Conservation (phyloP, 2,329 filamentous ascomycete species). For the Verticillium nubilum region DNA sequence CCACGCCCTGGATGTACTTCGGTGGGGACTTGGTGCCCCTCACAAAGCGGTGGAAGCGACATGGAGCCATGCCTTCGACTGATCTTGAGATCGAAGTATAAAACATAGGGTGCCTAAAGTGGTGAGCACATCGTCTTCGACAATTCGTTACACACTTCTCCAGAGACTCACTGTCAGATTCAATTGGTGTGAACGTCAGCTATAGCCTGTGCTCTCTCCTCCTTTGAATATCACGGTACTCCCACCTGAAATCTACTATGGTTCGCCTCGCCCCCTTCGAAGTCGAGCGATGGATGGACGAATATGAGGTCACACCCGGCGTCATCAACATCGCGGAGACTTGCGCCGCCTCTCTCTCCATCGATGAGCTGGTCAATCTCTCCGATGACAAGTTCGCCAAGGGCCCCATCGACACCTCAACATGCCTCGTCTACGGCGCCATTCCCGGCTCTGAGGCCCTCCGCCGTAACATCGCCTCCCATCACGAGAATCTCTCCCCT, state of each 20-base stretch:
- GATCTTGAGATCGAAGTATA: too few species aligned
- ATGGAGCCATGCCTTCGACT: too few species aligned
- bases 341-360: constrained; percentile 68
- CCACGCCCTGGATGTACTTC: too few species aligned
- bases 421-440: constrained; percentile 64
- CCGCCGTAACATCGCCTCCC: constrained; percentile 56
- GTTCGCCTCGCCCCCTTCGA: constrained; percentile 41
- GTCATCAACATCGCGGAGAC: constrained; percentile 73
- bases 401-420: constrained; percentile 40
- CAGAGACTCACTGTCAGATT: too few species aligned
- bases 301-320: constrained; percentile 49
- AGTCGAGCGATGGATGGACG: constrained; percentile 69
- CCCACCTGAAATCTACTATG: constrained; percentile 25
- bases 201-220: too few species aligned
- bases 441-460: constrained; percentile 64
- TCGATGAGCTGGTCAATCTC: constrained; percentile 59
- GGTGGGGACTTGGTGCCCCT: too few species aligned
- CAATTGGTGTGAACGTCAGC: too few species aligned
- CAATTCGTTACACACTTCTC: too few species aligned
- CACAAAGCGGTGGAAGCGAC: too few species aligned
- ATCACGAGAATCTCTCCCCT: constrained; percentile 49
- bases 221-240: too few species aligned
- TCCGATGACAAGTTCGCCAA: constrained; percentile 44
- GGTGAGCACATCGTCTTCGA: too few species aligned
- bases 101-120: too few species aligned